Conservation (phyloP, 805 yeast genomes). For the Starmera quercuum region DNA sequence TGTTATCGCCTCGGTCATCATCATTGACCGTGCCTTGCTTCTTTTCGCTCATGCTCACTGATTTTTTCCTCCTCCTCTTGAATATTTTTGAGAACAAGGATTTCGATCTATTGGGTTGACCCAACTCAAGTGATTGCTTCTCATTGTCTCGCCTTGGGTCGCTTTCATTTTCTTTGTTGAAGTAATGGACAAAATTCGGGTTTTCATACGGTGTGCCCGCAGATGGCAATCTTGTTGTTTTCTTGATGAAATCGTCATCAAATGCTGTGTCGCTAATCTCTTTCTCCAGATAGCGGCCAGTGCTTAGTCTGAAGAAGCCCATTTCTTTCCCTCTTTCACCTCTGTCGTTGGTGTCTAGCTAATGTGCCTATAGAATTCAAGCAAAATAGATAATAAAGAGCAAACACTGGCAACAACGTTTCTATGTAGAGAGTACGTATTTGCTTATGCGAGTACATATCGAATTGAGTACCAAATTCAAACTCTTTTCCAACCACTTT, state of each 20-base stretch:
- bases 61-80: not conserved
- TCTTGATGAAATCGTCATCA: constrained; percentile 5
- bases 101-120: not conserved
- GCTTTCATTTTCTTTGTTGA: no score
- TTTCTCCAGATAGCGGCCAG: not conserved
- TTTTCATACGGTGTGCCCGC: constrained; percentile 1
- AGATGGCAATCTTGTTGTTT: constrained; percentile 6
- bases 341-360: not conserved
- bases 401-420: not conserved
- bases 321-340: not conserved
- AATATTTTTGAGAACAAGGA: no score
- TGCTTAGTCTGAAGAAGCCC: constrained; percentile 6
- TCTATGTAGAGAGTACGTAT: not conserved
- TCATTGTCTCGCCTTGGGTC: no score
- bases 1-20: no score
- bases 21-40: not conserved
- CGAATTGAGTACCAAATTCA: no score
- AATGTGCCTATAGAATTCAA: not conserved
- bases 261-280: constrained; percentile 1
- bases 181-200: constrained; percentile 1
- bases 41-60: not conserved
- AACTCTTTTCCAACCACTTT: no score
- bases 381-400: not conserved
- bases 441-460: no score
- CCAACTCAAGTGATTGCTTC: not conserved